Conservation (phyloP, 305 asterid species). For the Rubia tinctorum region DNA sequence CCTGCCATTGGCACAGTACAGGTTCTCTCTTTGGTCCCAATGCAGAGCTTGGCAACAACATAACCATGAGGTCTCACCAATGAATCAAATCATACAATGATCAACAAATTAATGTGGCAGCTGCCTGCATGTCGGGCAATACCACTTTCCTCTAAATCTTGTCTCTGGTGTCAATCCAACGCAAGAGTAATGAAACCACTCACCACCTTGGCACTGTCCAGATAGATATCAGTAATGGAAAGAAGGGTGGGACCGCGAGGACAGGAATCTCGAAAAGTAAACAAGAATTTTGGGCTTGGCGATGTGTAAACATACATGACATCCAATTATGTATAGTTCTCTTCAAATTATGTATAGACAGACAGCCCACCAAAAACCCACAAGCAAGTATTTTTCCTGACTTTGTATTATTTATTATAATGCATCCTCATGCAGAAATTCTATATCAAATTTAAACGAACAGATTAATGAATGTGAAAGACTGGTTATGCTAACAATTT, state of each 20-base stretch:
- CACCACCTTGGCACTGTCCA: conserved; percentile 97
- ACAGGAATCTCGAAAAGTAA: background rate
- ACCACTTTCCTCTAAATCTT: conserved; percentile 95
- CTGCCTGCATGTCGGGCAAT: conserved; percentile 88
- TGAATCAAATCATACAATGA: background rate
- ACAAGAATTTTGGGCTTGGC: background rate
- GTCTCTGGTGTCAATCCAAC: conserved; percentile 98
- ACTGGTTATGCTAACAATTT: background rate
- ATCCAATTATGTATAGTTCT: background rate
- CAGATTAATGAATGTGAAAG: background rate
- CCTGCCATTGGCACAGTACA: background rate
- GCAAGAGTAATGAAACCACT: conserved; percentile 96
- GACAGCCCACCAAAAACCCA: background rate
- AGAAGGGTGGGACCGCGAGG: background rate
- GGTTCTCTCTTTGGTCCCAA: background rate
- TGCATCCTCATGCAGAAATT: background rate
- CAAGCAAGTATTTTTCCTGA: background rate
- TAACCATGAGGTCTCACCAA: background rate
- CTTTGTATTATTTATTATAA: background rate
- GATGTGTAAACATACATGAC: background rate
- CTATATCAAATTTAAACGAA: background rate
- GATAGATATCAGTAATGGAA: background rate
- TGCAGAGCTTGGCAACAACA: background rate
- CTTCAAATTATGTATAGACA: background rate
- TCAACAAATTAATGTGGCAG: conserved; percentile 20